Percentiles rank a stretch among this genome's conserved stretches.
Conservation (phyloP, 805 yeast species). For the Danielia oregonensis region DNA sequence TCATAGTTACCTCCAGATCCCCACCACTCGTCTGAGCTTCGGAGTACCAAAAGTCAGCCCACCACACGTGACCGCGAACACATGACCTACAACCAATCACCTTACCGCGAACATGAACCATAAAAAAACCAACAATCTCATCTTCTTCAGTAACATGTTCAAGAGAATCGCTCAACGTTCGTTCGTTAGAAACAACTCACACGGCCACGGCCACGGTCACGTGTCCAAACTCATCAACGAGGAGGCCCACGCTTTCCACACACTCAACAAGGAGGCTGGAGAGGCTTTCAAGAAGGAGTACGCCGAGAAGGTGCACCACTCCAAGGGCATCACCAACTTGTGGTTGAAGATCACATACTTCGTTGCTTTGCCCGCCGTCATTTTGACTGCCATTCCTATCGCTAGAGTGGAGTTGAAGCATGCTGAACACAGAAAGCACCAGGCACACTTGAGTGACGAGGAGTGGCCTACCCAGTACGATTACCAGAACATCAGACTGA, state of each 20-base stretch:
- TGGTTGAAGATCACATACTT: constrained; percentile 85
- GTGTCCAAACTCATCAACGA: constrained; percentile 40
- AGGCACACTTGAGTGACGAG: constrained; percentile 70
- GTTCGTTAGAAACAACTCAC: constrained; percentile 38
- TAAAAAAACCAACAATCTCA: not conserved
- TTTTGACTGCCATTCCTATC: constrained; percentile 74
- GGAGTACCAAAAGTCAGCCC: no score
- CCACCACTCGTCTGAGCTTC: no score
- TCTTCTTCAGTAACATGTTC: constrained; percentile 26
- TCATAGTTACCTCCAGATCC: no score
- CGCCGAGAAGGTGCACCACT: constrained; percentile 74
- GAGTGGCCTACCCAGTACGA: constrained; percentile 92
- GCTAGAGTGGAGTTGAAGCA: constrained; percentile 81
- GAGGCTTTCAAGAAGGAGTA: constrained; percentile 59
- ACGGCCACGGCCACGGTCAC: constrained; percentile 38
- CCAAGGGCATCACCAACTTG: constrained; percentile 64
- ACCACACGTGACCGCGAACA: no score
- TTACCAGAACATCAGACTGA: constrained; percentile 85
- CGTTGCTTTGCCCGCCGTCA: constrained; percentile 80
- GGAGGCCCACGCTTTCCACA: constrained; percentile 37
- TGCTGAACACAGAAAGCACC: constrained; percentile 83
- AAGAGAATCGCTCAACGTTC: constrained; percentile 33
- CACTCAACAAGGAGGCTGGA: constrained; percentile 59
- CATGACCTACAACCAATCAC: constrained; percentile 13
- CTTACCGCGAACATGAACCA: constrained; percentile 1